Percentiles rank a stretch among this genome's conserved stretches.
Conservation (phyloP, 495 filamentous ascomycete genomes). For the Penicillium pancosmium region DNA sequence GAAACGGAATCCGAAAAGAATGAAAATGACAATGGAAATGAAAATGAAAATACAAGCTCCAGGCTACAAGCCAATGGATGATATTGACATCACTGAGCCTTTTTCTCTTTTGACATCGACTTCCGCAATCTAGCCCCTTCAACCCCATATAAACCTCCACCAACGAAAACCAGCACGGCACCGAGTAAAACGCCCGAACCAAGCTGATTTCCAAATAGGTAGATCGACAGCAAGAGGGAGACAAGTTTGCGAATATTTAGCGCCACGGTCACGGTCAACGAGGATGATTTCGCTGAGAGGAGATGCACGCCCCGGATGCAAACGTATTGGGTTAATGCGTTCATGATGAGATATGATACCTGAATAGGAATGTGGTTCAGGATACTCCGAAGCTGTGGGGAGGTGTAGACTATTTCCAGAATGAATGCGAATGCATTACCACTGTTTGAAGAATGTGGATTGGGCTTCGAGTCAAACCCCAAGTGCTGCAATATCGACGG, state of each 20-base stretch:
- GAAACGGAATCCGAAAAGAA: too few relatives aligned
- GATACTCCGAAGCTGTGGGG: background rate
- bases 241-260: constrained; percentile 95
- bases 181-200: constrained; percentile 75
- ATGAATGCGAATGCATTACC: too few relatives aligned
- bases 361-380: constrained; percentile 60
- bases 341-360: constrained; percentile 71
- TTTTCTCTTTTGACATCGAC: constrained; percentile 9
- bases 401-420: background rate
- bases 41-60: too few relatives aligned
- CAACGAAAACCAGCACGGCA: constrained; percentile 81
- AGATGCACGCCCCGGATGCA: constrained; percentile 96
- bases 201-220: constrained; percentile 86
- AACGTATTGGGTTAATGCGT: constrained; percentile 88
- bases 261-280: constrained; percentile 92
- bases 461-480: too few relatives aligned
- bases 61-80: background rate
- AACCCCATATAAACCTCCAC: constrained; percentile 85
- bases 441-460: too few relatives aligned
- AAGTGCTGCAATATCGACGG: background rate
- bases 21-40: too few relatives aligned
- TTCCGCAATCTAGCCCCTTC: constrained; percentile 56
- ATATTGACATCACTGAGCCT: background rate
- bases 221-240: constrained; percentile 85
- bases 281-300: constrained; percentile 80